These are phyloP conservation scores for Noccaea bulbosa DNA, from an alignment of 345 rosid species.

Conservation along the genomic window DNA sequence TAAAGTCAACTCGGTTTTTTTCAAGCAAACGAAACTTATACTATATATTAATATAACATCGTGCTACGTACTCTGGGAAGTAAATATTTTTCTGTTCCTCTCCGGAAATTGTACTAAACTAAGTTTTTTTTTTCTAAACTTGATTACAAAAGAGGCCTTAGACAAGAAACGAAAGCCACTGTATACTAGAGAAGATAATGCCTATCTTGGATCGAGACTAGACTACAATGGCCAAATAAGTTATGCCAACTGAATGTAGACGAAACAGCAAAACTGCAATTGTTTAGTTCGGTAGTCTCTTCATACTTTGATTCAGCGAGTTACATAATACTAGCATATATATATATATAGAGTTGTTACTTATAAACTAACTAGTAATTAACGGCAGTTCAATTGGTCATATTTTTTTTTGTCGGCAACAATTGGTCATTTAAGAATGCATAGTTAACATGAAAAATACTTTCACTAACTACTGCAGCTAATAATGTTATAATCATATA, in stretches of 20 bases:
- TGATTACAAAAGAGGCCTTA: neutral
- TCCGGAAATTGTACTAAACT: neutral
- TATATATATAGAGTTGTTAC: neutral
- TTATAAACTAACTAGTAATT: conserved; percentile 6
- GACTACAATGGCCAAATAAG: conserved; percentile 14
- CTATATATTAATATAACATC: neutral
- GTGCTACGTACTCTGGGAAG: too few species aligned
- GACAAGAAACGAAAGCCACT: conserved; percentile 9
- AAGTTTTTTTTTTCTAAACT: neutral
- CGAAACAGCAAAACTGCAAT: conserved; percentile 24
- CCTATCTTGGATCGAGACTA: neutral
- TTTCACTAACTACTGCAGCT: too few species aligned
- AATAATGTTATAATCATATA: too few species aligned
- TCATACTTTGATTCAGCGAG: neutral
- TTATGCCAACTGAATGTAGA: conserved; percentile 21
- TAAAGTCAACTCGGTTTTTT: conserved; percentile 2
- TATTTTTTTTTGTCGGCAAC: conserved; percentile 9
- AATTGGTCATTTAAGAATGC: neutral
- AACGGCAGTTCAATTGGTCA: neutral
- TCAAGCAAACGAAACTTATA: conserved; percentile 16
- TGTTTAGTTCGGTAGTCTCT: conserved; percentile 32
- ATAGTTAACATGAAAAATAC: neutral
- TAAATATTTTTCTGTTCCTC: neutral
- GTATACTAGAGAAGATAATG: neutral
- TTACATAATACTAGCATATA: neutral